Conservation (phyloP, 1,284 basidiomycete genomes). For the Athelia sp. region DNA sequence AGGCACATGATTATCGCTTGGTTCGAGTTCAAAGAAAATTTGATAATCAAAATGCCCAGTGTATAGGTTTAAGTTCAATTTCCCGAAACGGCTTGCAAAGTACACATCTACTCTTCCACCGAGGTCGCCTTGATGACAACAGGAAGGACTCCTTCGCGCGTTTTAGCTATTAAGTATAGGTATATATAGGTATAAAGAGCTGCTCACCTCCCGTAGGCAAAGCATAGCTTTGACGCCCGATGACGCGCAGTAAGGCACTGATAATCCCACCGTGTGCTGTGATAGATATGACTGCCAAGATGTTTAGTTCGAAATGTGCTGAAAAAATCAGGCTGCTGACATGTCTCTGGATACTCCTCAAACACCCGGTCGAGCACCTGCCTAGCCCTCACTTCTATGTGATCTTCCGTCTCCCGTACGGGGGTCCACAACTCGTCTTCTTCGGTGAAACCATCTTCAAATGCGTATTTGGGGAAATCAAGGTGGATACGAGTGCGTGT, state of each 20-base stretch:
- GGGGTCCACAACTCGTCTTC: conserved; percentile 67
- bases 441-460: conserved; percentile 70
- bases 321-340: conserved; percentile 30
- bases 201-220: conserved; percentile 59
- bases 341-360: conserved; percentile 36
- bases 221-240: conserved; percentile 36
- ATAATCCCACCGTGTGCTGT: conserved; percentile 63
- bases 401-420: conserved; percentile 56
- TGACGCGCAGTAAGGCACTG: conserved; percentile 41
- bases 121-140: conserved; percentile 19
- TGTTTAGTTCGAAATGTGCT: too few species aligned
- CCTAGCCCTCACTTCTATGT: conserved; percentile 51
- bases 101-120: too few species aligned
- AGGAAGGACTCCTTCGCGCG: conserved; percentile 23
- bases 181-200: not conserved
- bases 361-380: conserved; percentile 64
- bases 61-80: too few species aligned
- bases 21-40: too few species aligned
- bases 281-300: conserved; percentile 50
- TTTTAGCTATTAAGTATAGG: not conserved
- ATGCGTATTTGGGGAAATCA: conserved; percentile 55
- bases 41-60: too few species aligned
- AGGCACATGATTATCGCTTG: too few species aligned
- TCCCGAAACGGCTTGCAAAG: too few species aligned
- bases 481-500: conserved; percentile 46